Percentiles rank a stretch among this genome's conserved stretches.
Conservation (phyloP, 305 asterid species). For the Andrographis paniculata region DNA sequence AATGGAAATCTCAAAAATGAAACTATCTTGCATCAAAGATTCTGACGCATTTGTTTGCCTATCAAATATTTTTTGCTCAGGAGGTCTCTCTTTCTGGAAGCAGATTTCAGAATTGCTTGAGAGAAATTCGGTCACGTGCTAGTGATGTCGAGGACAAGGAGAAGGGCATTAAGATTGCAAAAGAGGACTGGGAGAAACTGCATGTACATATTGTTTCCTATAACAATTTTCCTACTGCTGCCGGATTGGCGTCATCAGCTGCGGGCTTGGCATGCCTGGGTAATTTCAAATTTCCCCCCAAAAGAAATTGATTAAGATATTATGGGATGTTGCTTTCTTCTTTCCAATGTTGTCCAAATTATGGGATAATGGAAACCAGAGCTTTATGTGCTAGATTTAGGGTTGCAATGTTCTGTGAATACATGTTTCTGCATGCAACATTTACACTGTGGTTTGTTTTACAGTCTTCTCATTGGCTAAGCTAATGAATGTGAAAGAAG, state of each 20-base stretch:
- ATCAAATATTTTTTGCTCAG: constrained; percentile 24
- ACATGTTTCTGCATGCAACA: background rate
- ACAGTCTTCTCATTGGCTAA: constrained; percentile 89
- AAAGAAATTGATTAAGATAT: background rate
- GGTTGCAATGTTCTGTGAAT: background rate
- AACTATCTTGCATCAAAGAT: constrained; percentile 8
- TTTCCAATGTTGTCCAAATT: background rate
- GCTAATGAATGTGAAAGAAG: constrained; percentile 94
- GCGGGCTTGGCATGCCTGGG: constrained; percentile 99
- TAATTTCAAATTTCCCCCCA: constrained; percentile 20
- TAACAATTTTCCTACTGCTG: constrained; percentile 96
- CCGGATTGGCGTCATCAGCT: constrained; percentile 98
- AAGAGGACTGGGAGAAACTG: constrained; percentile 81
- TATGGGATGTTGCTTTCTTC: background rate
- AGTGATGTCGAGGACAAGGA: constrained; percentile 75
- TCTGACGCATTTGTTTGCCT: constrained; percentile 9
- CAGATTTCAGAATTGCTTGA: constrained; percentile 78
- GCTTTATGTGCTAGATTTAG: too few relatives aligned
- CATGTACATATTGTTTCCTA: constrained; percentile 80
- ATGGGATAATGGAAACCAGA: too few relatives aligned
- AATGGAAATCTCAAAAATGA: constrained; percentile 5
- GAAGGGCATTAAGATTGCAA: constrained; percentile 73
- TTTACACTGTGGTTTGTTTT: background rate
- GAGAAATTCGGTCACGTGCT: constrained; percentile 91
- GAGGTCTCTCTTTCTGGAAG: constrained; percentile 92